Percentiles rank a stretch among this genome's conserved stretches.
Conservation (phyloP, 345 rosid genomes). For the Diplotaxis tenuifolia region DNA sequence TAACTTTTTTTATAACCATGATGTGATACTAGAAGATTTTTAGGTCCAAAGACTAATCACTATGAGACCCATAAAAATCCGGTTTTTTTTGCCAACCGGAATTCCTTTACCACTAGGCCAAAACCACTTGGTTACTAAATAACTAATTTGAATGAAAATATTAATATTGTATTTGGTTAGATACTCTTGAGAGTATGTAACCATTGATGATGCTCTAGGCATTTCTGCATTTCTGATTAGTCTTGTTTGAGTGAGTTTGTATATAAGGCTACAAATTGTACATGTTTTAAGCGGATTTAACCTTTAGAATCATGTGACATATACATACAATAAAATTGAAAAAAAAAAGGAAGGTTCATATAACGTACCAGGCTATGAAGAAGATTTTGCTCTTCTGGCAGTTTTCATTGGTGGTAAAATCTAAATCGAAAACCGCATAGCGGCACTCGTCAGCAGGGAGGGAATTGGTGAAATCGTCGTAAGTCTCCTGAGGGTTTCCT, state of each 20-base stretch:
- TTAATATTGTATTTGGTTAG: not conserved
- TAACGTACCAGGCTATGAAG: constrained; percentile 62
- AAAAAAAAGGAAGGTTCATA: not conserved
- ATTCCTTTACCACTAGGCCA: too few species aligned
- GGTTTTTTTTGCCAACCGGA: too few species aligned
- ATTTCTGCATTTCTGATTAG: not conserved
- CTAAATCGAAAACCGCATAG: constrained; percentile 45
- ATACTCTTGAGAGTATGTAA: not conserved
- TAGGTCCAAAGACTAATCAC: too few species aligned
- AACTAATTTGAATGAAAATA: not conserved
- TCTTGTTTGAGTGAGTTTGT: not conserved
- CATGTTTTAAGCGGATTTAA: not conserved
- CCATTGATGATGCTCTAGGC: not conserved
- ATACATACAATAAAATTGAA: not conserved
- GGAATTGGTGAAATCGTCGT: constrained; percentile 54
- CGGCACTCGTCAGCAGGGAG: constrained; percentile 67
- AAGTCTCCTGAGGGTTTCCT: constrained; percentile 47
- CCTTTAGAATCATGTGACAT: not conserved
- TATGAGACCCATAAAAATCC: too few species aligned
- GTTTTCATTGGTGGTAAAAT: constrained; percentile 62
- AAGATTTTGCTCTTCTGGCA: constrained; percentile 75
- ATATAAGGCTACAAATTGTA: not conserved
- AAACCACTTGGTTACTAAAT: too few species aligned
- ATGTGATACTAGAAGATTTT: too few species aligned
- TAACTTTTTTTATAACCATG: too few species aligned